phyloP scores from a whole-genome alignment of 768 basidiomycete genomes.

The Boletus subparvulus region DNA sequence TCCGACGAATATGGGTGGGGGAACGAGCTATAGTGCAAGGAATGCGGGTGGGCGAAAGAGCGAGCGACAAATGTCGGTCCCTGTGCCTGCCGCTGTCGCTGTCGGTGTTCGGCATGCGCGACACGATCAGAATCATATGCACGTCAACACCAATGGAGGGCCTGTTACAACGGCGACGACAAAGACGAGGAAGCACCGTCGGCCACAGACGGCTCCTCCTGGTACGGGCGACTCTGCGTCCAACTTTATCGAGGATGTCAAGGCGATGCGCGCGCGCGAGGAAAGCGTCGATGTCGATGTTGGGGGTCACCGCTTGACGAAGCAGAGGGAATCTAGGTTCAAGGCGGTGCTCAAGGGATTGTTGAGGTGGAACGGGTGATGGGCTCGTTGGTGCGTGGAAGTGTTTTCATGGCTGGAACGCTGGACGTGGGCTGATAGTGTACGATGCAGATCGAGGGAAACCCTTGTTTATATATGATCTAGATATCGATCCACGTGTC shows the following conservation, averaged over 20 bases:
- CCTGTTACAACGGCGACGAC: background rate
- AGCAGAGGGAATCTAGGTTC: conserved; percentile 11
- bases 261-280: background rate
- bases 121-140: background rate
- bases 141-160: background rate
- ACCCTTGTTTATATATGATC: background rate
- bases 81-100: background rate
- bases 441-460: background rate
- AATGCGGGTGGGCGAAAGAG: background rate
- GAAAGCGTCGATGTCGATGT: background rate
- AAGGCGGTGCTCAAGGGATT: conserved; percentile 19
- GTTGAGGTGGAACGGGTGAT: conserved; percentile 13
- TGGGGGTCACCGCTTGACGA: background rate
- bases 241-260: conserved; percentile 16
- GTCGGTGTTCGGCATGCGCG: background rate
- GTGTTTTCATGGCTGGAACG: background rate
- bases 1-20: background rate
- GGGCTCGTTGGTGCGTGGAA: conserved; percentile 3
- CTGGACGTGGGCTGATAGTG: background rate
- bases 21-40: background rate
- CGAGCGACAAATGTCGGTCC: background rate
- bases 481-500: background rate
- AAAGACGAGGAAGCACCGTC: conserved; percentile 9
- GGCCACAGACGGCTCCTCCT: conserved; percentile 29
- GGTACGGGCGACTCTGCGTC: conserved; percentile 9